These are phyloP conservation scores for Boletus rubescentipes DNA, from an alignment of 768 basidiomycete genomes.

Conservation along the genomic window DNA sequence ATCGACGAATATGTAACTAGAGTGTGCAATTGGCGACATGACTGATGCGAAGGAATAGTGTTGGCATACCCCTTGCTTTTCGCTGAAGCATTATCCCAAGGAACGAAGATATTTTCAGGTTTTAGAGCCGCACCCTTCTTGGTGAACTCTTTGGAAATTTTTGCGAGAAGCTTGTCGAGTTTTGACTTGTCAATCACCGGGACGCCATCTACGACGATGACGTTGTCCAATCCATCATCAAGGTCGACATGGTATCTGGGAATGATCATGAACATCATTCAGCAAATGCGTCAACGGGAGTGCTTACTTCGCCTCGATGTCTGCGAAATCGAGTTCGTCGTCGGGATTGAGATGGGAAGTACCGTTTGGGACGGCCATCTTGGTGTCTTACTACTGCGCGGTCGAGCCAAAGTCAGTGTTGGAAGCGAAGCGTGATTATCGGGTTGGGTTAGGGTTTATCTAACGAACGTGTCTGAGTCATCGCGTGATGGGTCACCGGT, in stretches of 20 bases:
- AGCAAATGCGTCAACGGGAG: neutral
- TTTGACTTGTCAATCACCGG: conserved; percentile 88
- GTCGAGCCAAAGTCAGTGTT: neutral
- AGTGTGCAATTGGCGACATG: neutral
- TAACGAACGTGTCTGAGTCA: neutral
- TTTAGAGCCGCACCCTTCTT: conserved; percentile 78
- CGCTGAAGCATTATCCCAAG: conserved; percentile 79
- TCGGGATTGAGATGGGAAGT: conserved; percentile 37
- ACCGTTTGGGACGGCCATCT: conserved; percentile 47
- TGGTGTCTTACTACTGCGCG: conserved; percentile 14
- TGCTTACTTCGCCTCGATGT: conserved; percentile 82
- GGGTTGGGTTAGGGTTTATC: conserved; percentile 1
- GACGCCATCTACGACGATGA: conserved; percentile 89
- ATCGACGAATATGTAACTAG: conserved; percentile 82
- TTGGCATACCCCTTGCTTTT: conserved; percentile 87
- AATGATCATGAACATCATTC: conserved; percentile 4
- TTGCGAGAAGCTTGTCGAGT: conserved; percentile 75
- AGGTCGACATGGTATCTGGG: conserved; percentile 83
- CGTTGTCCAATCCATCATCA: conserved; percentile 87
- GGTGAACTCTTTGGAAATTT: conserved; percentile 80
- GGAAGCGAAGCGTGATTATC: neutral
- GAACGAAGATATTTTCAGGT: conserved; percentile 77
- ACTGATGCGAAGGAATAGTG: neutral
- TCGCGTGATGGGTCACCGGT: neutral
- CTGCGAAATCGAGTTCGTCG: conserved; percentile 80